Conservation (phyloP, 2,329 filamentous ascomycete species). For the Pseudocercospora fuligena region DNA sequence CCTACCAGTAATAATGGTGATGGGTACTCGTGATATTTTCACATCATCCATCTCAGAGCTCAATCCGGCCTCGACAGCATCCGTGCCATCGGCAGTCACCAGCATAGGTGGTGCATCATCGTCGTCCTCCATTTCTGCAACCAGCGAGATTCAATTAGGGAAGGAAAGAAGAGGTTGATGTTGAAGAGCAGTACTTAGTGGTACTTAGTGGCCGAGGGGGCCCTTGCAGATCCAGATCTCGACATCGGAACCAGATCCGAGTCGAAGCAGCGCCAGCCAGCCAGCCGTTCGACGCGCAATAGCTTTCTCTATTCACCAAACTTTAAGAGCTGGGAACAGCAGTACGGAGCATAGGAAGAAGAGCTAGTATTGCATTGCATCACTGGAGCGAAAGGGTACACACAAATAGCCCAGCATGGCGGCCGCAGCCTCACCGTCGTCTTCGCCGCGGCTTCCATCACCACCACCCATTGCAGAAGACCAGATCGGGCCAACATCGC, state of each 20-base stretch:
- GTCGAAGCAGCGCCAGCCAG: neutral
- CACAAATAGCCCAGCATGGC: conserved; percentile 16
- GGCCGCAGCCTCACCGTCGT: conserved; percentile 61
- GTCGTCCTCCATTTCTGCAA: conserved; percentile 61
- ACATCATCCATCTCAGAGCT: conserved; percentile 53
- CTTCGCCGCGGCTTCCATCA: conserved; percentile 89
- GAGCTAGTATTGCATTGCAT: neutral
- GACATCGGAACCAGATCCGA: neutral
- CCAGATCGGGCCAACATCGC: conserved; percentile 81
- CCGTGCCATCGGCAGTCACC: conserved; percentile 55
- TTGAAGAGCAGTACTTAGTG: neutral
- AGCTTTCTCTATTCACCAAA: neutral
- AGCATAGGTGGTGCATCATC: conserved; percentile 68
- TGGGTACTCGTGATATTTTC: conserved; percentile 71
- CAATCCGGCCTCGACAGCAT: conserved; percentile 35
- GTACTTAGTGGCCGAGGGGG: too few relatives aligned
- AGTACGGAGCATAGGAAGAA: neutral
- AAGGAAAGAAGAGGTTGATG: neutral
- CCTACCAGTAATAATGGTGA: conserved; percentile 81
- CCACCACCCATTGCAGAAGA: conserved; percentile 94
- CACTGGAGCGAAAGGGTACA: neutral
- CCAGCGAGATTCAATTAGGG: too few relatives aligned
- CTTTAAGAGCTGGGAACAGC: neutral
- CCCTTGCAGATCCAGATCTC: conserved; percentile 1
- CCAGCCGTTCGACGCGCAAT: neutral